Conservation (phyloP, 768 basidiomycete species). For the Mycena capillaripes region DNA sequence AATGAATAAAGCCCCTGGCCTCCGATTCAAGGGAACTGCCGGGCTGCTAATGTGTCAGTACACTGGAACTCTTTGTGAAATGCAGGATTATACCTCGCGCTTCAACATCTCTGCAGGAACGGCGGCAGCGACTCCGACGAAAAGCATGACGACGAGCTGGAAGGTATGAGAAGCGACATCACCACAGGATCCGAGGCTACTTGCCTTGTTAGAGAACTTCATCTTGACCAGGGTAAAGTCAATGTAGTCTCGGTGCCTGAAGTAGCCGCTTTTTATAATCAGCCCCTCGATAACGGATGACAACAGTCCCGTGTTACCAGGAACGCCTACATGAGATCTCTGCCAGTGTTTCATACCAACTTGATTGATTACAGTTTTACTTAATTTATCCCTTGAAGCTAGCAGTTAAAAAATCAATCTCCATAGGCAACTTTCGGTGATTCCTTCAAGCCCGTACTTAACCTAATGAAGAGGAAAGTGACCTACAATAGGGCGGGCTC, state of each 20-base stretch:
- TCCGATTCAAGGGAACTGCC: no score
- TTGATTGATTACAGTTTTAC: no score
- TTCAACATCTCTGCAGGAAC: slow-evolving; percentile 13
- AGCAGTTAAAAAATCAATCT: no score
- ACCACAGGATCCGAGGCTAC: slow-evolving; percentile 1
- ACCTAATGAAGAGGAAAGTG: slow-evolving; percentile 1
- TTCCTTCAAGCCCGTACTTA: neutral
- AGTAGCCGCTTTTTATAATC: neutral
- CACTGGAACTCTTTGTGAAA: slow-evolving; percentile 9
- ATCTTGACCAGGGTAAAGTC: slow-evolving; percentile 10
- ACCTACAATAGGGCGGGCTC: slow-evolving; percentile 1
- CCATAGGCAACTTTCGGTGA: slow-evolving; percentile 1
- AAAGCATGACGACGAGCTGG: neutral
- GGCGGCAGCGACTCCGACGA: slow-evolving; percentile 7
- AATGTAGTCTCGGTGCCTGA: slow-evolving; percentile 7
- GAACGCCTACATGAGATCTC: no score
- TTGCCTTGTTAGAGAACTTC: slow-evolving; percentile 3
- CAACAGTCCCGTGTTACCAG: no score
- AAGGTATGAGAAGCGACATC: slow-evolving; percentile 7
- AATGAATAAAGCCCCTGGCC: no score
- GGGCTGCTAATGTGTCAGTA: no score
- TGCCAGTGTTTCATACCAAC: no score
- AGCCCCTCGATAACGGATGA: no score
- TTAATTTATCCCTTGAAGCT: no score
- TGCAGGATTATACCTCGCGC: slow-evolving; percentile 13